Evolutionary conservation across 2,329 filamentous ascomycete species (phyloP), one percentile per base, ranked within the genome.

Genomic region (Phaeomoniella chlamydospora): DNA sequence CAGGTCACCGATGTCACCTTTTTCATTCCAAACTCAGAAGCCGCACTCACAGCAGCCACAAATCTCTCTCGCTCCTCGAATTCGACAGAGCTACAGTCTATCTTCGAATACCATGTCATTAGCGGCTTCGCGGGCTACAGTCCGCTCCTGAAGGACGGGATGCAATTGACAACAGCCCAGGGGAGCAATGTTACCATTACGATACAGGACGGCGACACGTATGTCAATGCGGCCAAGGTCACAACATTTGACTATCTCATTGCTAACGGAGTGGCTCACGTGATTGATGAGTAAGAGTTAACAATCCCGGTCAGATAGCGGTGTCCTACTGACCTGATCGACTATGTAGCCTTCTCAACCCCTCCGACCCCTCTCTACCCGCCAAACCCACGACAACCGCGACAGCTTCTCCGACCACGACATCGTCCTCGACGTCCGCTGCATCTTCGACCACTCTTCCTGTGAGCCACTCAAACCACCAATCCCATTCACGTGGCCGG

Each of bases 91-190:
- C 58, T 80, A 2, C 51, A 61, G 2, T 52, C 51, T 17, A 64
- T 81, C 35, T 61, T 82, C 19, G 56, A 63, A 16, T 83, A 83
- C 55, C 78, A 84, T 50, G 64, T 81, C 35, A 55, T 82, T 31
- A 61, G 62, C 32, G 66, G 65, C 32, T 61, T 61, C 5, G 62
- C 76, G 1, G 58, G 57, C 37, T 80, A 78, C 55, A 68, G 64
- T 34, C 51, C 58, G 4, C 42, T 46, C 3, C 57, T 71, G 13
- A 44, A 44, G 15, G 59, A 66, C 43, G 59, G 61, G 19, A 58
- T 44, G 12, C 31, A 50, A 15, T 6, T 56, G 26, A 47, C 46
- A 10, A 59, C 61, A 3, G 49, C 66, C 3, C 58, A 72, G 42
- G 67, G 72, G 19, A 62, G 63, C 10, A 56, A 58, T 31, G 41